Evolutionary conservation across 1,284 basidiomycete species (phyloP).

Genomic region (Cryptococcus sp.): DNA sequence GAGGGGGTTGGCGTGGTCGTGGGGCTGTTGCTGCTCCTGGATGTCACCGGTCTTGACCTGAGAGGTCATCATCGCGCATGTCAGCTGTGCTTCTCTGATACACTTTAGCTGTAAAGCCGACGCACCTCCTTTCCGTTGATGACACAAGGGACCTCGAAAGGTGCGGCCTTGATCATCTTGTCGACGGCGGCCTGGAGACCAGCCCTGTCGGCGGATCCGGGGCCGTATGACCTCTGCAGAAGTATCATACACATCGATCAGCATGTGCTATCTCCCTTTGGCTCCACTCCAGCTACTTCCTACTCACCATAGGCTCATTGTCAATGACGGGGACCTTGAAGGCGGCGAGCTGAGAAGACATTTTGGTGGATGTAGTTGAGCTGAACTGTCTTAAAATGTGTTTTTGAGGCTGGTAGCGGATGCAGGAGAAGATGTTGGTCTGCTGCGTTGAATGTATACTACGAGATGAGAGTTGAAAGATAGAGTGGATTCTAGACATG

Average conservation of each 20-base stretch:
- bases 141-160: constrained; percentile 89
- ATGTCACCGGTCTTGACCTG: constrained; percentile 82
- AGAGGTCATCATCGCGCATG: background rate
- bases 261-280: background rate
- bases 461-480: background rate
- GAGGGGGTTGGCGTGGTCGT: constrained; percentile 76
- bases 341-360: constrained; percentile 63
- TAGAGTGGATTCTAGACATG: no score
- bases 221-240: constrained; percentile 61
- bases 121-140: constrained; percentile 85
- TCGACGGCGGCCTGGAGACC: constrained; percentile 73
- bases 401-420: background rate
- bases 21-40: constrained; percentile 77
- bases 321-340: constrained; percentile 80
- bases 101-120: constrained; percentile 4
- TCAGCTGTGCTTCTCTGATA: background rate
- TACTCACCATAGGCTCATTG: constrained; percentile 87
- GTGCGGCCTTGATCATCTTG: constrained; percentile 78
- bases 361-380: constrained; percentile 8
- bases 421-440: no score
- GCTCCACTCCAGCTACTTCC: background rate
- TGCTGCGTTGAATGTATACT: no score
- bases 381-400: background rate
- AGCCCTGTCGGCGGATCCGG: constrained; percentile 75
- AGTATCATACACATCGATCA: background rate